Conservation (phyloP, 305 asterid species). For the Rubia tinctorum region DNA sequence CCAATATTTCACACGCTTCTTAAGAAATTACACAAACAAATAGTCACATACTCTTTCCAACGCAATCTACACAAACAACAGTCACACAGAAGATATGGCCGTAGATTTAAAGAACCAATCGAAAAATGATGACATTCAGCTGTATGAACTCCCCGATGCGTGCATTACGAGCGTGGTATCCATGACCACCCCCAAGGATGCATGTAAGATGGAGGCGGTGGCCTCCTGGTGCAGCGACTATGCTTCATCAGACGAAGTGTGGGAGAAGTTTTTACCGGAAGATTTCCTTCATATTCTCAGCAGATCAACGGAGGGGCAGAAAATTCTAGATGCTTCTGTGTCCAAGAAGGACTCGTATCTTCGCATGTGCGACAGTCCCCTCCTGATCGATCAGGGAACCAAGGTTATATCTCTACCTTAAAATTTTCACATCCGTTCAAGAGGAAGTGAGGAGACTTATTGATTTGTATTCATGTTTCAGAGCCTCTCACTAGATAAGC, state of each 20-base stretch:
- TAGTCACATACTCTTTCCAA: too few relatives aligned
- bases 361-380: conserved; percentile 50
- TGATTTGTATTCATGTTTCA: too few relatives aligned
- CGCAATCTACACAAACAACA: too few relatives aligned
- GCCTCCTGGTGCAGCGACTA: too few relatives aligned
- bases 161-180: conserved; percentile 57
- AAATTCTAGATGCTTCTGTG: conserved; percentile 19
- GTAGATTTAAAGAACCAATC: neutral
- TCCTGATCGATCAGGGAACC: conserved; percentile 53
- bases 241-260: conserved; percentile 60
- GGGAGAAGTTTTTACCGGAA: conserved; percentile 68
- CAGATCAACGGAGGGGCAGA: conserved; percentile 30
- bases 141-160: conserved; percentile 27
- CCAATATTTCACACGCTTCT: too few relatives aligned
- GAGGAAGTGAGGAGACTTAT: too few relatives aligned
- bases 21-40: too few relatives aligned
- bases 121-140: neutral
- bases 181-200: conserved; percentile 65
- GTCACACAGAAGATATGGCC: conserved; percentile 15
- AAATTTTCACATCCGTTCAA: too few relatives aligned
- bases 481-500: conserved; percentile 42
- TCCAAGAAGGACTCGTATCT: conserved; percentile 57
- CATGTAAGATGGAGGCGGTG: conserved; percentile 58
- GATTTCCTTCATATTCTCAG: conserved; percentile 51
- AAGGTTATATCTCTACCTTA: conserved; percentile 33